Base-by-base conservation (phyloP, 2,329 filamentous ascomycete genomes). In the Beauveria pseudobassiana region DNA sequence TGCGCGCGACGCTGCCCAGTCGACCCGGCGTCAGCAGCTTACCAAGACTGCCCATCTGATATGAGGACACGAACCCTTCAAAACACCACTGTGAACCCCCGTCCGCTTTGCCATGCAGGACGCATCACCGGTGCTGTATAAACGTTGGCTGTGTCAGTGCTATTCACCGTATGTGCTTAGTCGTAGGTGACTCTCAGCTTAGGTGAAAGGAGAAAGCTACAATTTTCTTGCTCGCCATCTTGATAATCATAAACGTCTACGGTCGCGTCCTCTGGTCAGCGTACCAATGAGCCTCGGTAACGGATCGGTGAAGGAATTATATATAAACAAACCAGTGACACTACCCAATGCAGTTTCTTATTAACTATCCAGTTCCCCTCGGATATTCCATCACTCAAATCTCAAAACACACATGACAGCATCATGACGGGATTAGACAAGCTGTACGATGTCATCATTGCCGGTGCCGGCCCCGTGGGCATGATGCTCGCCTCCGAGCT, bases 401-500 rank as follows among this genome's bases (percentile, higher is more conserved):
- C 24, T 48, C 22, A 18, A 42, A 20, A 18, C 14, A 54, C 20
- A 40, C 26, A 22, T 24, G 22, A 24, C 14, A 7, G 22, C 54
- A 57, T 38, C n/a, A 57, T 57, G 54, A 57, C 54, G 6, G 54
- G 43, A 28, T 48, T 57, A n/a, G 58, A 60, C 24, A 51, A 60
- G 26, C 26, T 60, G 14, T 72, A 73, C 67, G 72, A 75, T 61
- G 73, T 74, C 30, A 67, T 74, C 24, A 69, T 75, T 30, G 71
- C 67, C 8, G 73, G 73, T n/a, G 72, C 67, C 9, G 73, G 73
- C 1, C 73, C 73, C 1, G 68, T 74, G 26, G 74, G 72, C 20
- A 71, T 75, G 30, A 70, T 75, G 52, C 62, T 74, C 2, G 72
- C 74, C 49, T 73, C 70, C 57, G 75, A 77, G 61, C 69, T 78